A percentile compares a stretch with the other conserved stretches of the same genome.
phyloP scores from a whole-genome alignment of 2,329 filamentous ascomycete genomes.

The Penicillium sp. region DNA sequence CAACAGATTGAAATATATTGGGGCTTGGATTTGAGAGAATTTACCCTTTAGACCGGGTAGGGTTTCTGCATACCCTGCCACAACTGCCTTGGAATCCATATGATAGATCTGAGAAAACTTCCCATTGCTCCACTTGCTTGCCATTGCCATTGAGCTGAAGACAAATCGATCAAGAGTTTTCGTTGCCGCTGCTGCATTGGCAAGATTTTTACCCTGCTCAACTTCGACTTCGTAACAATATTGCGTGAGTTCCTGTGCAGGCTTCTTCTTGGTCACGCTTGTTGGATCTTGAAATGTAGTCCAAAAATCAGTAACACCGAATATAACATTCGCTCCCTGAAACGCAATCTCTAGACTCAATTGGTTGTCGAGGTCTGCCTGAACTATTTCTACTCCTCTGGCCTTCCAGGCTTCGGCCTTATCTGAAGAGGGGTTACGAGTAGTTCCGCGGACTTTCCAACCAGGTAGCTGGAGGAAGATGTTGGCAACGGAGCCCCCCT shows the following conservation, averaged over 20 bases:
- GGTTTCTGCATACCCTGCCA: not conserved
- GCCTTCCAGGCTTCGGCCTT: not conserved
- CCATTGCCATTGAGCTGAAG: conserved; percentile 7
- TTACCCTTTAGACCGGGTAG: not conserved
- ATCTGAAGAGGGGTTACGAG: not conserved
- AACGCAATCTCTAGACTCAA: not conserved
- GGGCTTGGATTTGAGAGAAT: conserved; percentile 11
- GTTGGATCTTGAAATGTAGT: conserved; percentile 6
- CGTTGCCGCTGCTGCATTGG: not conserved
- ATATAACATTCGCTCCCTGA: conserved; percentile 1
- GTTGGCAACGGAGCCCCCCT: conserved; percentile 1
- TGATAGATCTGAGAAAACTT: conserved; percentile 5
- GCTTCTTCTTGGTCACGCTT: conserved; percentile 3
- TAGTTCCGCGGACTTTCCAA: conserved; percentile 7
- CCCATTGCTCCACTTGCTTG: conserved; percentile 2
- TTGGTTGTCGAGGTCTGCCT: conserved; percentile 5
- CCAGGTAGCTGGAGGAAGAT: not conserved
- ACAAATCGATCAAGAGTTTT: not conserved
- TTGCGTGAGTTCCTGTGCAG: not conserved
- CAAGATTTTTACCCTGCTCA: conserved; percentile 8
- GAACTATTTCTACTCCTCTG: conserved; percentile 5
- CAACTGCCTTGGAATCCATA: conserved; percentile 8
- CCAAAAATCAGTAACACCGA: conserved; percentile 9
- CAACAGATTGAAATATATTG: conserved; percentile 5
- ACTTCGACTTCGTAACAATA: conserved; percentile 9